A percentile compares a stretch with the other conserved stretches of the same genome.
Conservation (phyloP, 768 basidiomycete species). For the Rhizopogon salebrosus region DNA sequence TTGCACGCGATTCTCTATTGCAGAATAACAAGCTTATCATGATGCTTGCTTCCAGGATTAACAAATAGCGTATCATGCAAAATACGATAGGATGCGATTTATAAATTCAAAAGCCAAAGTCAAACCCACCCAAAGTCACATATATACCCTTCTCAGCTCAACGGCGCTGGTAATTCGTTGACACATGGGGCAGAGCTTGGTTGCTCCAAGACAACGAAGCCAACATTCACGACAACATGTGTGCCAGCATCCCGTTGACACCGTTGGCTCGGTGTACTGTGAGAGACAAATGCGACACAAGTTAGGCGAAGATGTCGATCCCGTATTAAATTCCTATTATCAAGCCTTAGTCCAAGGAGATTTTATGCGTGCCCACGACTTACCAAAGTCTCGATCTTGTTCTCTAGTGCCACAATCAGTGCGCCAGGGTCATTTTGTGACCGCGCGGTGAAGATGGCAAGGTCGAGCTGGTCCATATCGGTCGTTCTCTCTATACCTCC, state of each 20-base stretch:
- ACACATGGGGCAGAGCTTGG: slow-evolving; percentile 82
- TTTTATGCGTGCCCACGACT: slow-evolving; percentile 15
- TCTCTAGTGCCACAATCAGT: slow-evolving; percentile 52
- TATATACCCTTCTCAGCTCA: slow-evolving; percentile 73
- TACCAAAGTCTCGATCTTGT: slow-evolving; percentile 55
- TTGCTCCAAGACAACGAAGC: slow-evolving; percentile 78
- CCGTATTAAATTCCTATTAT: neutral
- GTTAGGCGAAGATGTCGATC: slow-evolving; percentile 31
- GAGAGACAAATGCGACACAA: slow-evolving; percentile 80
- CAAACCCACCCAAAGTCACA: slow-evolving; percentile 31
- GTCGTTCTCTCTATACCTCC: slow-evolving; percentile 36
- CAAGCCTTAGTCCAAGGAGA: neutral
- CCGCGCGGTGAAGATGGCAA: slow-evolving; percentile 45
- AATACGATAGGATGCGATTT: neutral
- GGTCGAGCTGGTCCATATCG: slow-evolving; percentile 42
- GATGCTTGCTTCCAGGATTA: neutral
- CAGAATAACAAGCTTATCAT: neutral
- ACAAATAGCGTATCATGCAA: neutral
- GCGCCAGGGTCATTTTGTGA: slow-evolving; percentile 42
- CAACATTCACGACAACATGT: slow-evolving; percentile 80
- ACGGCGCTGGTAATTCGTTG: slow-evolving; percentile 75
- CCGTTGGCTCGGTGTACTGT: slow-evolving; percentile 70
- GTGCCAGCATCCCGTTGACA: slow-evolving; percentile 85
- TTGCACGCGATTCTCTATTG: neutral
- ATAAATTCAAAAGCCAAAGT: neutral